Conservation (phyloP, 805 yeast species). For the Lipomyces kockii region DNA sequence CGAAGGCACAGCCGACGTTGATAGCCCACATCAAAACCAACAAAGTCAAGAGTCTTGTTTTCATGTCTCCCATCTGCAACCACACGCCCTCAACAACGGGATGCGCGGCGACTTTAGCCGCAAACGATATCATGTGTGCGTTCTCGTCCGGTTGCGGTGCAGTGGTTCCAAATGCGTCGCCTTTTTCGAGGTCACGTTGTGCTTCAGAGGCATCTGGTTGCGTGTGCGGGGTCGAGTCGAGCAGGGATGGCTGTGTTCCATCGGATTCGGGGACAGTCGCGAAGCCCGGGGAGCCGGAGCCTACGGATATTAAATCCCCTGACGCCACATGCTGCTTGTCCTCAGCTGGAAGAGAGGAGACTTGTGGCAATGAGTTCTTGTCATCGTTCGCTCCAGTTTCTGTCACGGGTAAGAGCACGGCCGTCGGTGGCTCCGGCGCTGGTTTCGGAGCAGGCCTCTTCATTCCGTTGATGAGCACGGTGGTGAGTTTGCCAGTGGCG, state of each 20-base stretch:
- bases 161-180: slow-evolving; percentile 15
- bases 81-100: slow-evolving; percentile 17
- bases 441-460: slow-evolving; percentile 17
- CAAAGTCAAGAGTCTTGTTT: slow-evolving; percentile 19
- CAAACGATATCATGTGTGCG: slow-evolving; percentile 1
- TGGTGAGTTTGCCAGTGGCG: slow-evolving; percentile 34
- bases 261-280: not conserved
- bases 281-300: not conserved
- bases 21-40: slow-evolving; percentile 32
- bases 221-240: not conserved
- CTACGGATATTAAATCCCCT: not conserved
- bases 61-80: slow-evolving; percentile 26
- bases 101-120: slow-evolving; percentile 5
- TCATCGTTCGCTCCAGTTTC: not conserved
- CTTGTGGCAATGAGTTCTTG: not conserved
- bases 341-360: not conserved
- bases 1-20: slow-evolving; percentile 22
- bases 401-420: slow-evolving; percentile 7
- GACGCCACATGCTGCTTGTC: slow-evolving; percentile 8
- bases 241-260: not conserved
- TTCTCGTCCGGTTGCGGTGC: slow-evolving; percentile 4
- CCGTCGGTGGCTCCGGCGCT: slow-evolving; percentile 6
- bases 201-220: not conserved
- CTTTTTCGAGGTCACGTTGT: slow-evolving; percentile 20
- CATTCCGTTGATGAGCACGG: slow-evolving; percentile 28